Conservation (phyloP, 2,329 filamentous ascomycete genomes). For the Alternaria triticimaculans region DNA sequence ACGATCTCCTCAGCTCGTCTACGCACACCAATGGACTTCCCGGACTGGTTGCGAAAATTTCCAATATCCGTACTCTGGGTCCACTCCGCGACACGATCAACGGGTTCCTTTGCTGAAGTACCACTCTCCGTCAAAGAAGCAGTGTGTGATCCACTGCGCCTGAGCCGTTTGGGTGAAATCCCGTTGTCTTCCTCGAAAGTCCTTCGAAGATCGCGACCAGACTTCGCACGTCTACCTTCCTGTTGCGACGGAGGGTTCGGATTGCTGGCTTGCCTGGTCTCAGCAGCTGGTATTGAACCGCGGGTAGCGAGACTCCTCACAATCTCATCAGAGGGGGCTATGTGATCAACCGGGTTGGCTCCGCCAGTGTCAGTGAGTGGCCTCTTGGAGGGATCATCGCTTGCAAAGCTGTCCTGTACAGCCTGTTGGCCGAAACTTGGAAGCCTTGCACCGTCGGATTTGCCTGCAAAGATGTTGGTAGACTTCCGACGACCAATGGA, state of each 20-base stretch:
- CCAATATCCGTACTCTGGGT: slow-evolving; percentile 5
- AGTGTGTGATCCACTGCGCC: slow-evolving; percentile 17
- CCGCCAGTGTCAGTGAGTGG: background rate
- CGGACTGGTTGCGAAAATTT: slow-evolving; percentile 7
- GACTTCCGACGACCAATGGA: slow-evolving; percentile 11
- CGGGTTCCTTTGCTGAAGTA: slow-evolving; percentile 3
- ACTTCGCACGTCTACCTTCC: slow-evolving; percentile 16
- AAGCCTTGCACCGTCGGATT: slow-evolving; percentile 8
- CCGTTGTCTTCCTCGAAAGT: slow-evolving; percentile 14
- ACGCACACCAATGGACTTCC: slow-evolving; percentile 10
- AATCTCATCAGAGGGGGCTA: slow-evolving; percentile 12
- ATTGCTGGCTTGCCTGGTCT: slow-evolving; percentile 20
- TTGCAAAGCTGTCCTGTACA: background rate
- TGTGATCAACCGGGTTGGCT: background rate
- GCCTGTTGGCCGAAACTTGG: slow-evolving; percentile 3
- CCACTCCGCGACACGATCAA: slow-evolving; percentile 3
- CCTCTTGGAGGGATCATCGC: slow-evolving; percentile 3
- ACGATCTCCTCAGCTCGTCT: slow-evolving; percentile 16
- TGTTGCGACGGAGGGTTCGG: background rate
- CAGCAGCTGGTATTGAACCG: slow-evolving; percentile 24
- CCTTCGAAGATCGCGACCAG: slow-evolving; percentile 33
- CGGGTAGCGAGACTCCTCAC: slow-evolving; percentile 22
- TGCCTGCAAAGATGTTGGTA: slow-evolving; percentile 18
- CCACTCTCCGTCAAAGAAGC: slow-evolving; percentile 15
- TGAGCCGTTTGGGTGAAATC: background rate